Evolutionary conservation across 179 eudicot species (phyloP), one percentile per base, ranked within the genome.

Genomic region (Beta corolliflora): DNA sequence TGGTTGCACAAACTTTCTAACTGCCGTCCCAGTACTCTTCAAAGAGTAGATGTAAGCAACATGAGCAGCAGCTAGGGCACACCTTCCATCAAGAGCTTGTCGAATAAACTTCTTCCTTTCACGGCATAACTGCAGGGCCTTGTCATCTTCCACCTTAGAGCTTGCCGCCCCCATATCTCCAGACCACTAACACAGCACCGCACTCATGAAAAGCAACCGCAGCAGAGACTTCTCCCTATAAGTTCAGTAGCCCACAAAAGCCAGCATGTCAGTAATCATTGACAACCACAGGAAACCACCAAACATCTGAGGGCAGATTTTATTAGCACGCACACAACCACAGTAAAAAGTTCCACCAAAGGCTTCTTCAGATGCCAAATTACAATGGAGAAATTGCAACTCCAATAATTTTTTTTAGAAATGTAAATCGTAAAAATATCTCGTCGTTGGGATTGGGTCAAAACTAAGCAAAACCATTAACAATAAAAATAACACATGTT

Each of bases 41-140:
- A 95, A 89, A 5, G 91, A 92, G 60, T 94, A 85, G 56, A 94
- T 90, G 80, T 95, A 95, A 45, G 90, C 80, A 76, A 92, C 82
- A 85, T 95, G 98, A 80, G 93, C 91, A 5, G 91, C 91, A 53
- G 99, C 98, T 70, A 95, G 88, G 25, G 93, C 90, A 75, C 98
- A 95, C 87, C 99, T 90, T 41, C 95, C 97, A 80, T 95, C 87
- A 82, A 95, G 99, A 86, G 99, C 99, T 90, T 90, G 93, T 84
- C 89, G 86, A 80, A 95, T 90, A 21, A 88, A 89, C 81, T 92
- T 93, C 87, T 91, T 95, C 79, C 99, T 82, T 70, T 92, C 97
- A 78, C 97, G 95, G 59, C 99, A 95, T 50, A 95, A 88, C 77
- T 86, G 88, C 77, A 92, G 85, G 68, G 95, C 91, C 84, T 92